These are phyloP conservation scores for Heterobasidion irregulare DNA, from an alignment of 1,284 basidiomycete species.

Conservation along the genomic window DNA sequence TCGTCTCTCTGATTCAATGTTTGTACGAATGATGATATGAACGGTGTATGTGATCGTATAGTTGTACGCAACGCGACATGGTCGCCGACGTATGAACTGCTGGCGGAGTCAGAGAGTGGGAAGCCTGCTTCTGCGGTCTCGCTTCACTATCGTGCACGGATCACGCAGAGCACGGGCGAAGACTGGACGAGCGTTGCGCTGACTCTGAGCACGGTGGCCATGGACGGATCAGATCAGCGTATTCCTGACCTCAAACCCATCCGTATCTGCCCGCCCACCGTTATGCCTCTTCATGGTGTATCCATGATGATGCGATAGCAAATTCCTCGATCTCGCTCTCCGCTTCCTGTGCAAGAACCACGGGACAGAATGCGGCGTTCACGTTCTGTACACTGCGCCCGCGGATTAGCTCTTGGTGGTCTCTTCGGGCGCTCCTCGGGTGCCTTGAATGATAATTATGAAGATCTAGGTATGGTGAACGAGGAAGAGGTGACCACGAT, in stretches of 20 bases:
- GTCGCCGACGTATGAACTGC: conserved; percentile 49
- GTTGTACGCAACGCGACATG: conserved; percentile 44
- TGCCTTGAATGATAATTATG: neutral
- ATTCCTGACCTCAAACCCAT: conserved; percentile 14
- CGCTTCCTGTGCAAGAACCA: neutral
- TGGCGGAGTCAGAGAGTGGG: conserved; percentile 36
- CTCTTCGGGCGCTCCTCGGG: neutral
- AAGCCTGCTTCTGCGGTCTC: conserved; percentile 34
- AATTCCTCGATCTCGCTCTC: too few relatives aligned
- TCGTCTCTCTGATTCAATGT: neutral
- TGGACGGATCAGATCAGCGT: conserved; percentile 8
- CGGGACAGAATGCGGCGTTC: neutral
- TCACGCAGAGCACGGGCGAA: conserved; percentile 51
- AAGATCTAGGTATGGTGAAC: neutral
- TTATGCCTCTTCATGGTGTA: neutral
- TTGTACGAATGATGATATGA: neutral
- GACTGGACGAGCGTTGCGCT: conserved; percentile 45
- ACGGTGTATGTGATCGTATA: conserved; percentile 13
- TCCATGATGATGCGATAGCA: too few relatives aligned
- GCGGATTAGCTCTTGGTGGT: neutral
- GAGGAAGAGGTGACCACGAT: neutral
- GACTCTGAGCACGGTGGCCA: conserved; percentile 42
- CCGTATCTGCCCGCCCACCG: conserved; percentile 8
- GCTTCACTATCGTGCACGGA: conserved; percentile 46
- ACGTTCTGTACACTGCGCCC: neutral